Evolutionary conservation across 179 eudicot species (phyloP).

Genomic region (Beta lomatogona): DNA sequence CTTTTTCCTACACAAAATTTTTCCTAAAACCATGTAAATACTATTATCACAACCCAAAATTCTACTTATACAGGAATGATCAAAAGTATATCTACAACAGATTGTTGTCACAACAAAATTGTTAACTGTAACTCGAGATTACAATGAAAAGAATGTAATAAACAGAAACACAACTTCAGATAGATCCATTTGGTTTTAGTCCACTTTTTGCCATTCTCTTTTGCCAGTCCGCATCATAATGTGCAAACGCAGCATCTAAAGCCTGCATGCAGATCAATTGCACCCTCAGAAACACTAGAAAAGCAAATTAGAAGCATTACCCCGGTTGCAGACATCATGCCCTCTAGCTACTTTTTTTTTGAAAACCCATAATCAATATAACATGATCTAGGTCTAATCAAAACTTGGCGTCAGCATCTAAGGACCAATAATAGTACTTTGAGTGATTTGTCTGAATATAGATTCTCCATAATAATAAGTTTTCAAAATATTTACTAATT

Average conservation of each 20-base stretch:
- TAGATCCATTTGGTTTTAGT: slow-evolving; percentile 56
- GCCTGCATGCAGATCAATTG: slow-evolving; percentile 52
- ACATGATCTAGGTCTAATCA: not conserved
- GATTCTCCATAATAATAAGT: no score
- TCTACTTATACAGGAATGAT: slow-evolving; percentile 1
- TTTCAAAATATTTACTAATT: no score
- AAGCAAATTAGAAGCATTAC: not conserved
- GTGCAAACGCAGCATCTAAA: slow-evolving; percentile 87
- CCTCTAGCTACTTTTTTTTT: not conserved
- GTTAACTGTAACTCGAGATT: not conserved
- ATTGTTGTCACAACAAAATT: slow-evolving; percentile 7
- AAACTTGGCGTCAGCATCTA: not conserved
- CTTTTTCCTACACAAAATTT: not conserved
- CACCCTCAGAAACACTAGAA: not conserved
- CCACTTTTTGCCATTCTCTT: slow-evolving; percentile 62
- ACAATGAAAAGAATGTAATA: slow-evolving; percentile 18
- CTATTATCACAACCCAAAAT: slow-evolving; percentile 1
- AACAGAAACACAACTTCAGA: slow-evolving; percentile 18
- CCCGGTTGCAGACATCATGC: not conserved
- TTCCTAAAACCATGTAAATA: not conserved
- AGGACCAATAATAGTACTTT: not conserved
- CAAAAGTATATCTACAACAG: not conserved
- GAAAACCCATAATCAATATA: not conserved
- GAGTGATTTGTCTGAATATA: not conserved
- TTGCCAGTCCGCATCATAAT: slow-evolving; percentile 72